Base-by-base conservation (phyloP, 352 stramenopile species). In the Elongisporangium prolatum region DNA sequence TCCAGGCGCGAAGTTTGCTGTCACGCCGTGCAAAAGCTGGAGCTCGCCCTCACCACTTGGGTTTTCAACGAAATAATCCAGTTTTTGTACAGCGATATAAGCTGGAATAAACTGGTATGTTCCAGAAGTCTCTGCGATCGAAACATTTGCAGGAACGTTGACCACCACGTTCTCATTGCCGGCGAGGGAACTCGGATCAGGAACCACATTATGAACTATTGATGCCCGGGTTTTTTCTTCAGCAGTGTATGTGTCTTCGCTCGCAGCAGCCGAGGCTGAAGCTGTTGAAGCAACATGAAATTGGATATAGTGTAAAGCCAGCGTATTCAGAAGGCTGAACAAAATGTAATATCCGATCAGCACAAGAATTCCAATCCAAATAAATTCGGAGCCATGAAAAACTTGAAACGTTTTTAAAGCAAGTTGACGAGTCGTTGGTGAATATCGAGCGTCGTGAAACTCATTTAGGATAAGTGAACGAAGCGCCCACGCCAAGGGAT, bases 61-160 rank as follows among this genome's bases (percentile, higher is more conserved):
- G 13, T 80, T 59, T 21, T 68, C 61, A 25, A 92, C 64, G 54
- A 76, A 75, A 61, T 85, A 85, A 34, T 67, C 38, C 51, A 85
- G 49, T 40, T 75, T 48, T 16, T 60, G 55, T 8, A 83, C 62
- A 3, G 54, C 50, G 0, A 85, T 54, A 21, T 71, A 63, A 17
- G 67, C 67, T 8, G 67, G 58, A 6, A 74, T 54, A 38, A 78
- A 79, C 3, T 53, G 28, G 4, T 5, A 40, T 18, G 9, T 58
- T 48, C 21, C 17, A 0, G 38, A 21, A 9, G 21, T 34, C 3
- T 50, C 34, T 2, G 38, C 52, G 13, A 10, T 53, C 4, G 40
- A 25, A 18, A 21, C 54, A 10, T 54, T 48, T 14, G 55, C 16
- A 5, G 60, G 22, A 2, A 67, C 44, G 4, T 61, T 37, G 0